Base-by-base conservation (phyloP, 2,329 filamentous ascomycete species). In the Trichoderma sp. region DNA sequence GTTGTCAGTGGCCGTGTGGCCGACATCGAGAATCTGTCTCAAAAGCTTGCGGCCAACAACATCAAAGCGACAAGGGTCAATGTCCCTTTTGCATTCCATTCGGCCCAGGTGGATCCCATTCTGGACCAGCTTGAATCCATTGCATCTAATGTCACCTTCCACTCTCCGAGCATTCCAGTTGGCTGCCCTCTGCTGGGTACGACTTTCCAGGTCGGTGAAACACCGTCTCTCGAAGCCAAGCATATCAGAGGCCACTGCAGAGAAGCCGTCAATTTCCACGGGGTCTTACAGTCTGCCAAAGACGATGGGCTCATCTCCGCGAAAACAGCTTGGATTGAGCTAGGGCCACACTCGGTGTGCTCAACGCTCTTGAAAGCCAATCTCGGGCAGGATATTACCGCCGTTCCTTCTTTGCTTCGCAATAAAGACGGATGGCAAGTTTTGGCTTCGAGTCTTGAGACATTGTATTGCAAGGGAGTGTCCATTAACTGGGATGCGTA, bases 401-500 rank as follows among this genome's bases (percentile, higher is more conserved):
- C 68, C 6, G 43, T 69, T 11, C 55, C 68, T 14, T 60, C 62
- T 16, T 24, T 69, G 43, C 13, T 53, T 31, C 61, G 55, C 21
- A 69, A 67, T 40, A 57, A 63, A 27, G 67, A 69, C n/a, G 67
- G 49, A 0, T 69, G 67, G 67, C 49, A 69, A n/a, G 33, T 49
- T 5, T 53, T 69, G 5, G 29, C 59, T 21, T 43, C 67, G 24
- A 58, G 35, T 31, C 52, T 69, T 7, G 37, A 55, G 21, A 49
- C 53, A n/a, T 37, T 69, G 52, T 69, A 66, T 55, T 80, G 81
- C 16, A 85, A 84, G 16, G 90, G 90, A 64, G 79, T 91, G 13
- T 82, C 85, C 64, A 82, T 93, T 69, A 84, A 89, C 76, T 94
- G 91, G 86, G 87, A 88, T 72, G 91, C 92, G 77, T 91, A 87